Base-by-base conservation (phyloP, 1,139 yeast genomes). In the Geotrichum klebahnii region DNA sequence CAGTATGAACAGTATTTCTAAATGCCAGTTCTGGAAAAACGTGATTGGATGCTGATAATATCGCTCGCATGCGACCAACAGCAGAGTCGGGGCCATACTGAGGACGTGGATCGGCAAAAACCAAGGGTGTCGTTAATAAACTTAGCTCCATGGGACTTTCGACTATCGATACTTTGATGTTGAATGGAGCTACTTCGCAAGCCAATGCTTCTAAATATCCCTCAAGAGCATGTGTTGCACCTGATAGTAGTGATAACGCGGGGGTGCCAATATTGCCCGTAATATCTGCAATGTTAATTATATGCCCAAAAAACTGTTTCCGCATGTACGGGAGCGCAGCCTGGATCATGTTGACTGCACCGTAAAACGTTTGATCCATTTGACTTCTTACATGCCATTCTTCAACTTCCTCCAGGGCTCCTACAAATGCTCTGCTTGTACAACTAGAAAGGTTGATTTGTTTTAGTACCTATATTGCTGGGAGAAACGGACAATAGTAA, bases 121-220 rank as follows among this genome's bases (percentile, higher is more conserved):
- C 50, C 19, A 59, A 44, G 1, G 67, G 60, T 28, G 56, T 57
- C n/a, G 66, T 56, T 10, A 62, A 57, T 12, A 61, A 47, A 1
- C 61, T 58, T 12, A 64, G 62, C 46, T 66, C 69, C 22, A 60
- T 51, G 9, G 66, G 59, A 8, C 63, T 53, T 51, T 65, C 61
- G n/a, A 67, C 67, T 8, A 67, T 53, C 1, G 70, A 61, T 24
- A 64, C 59, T 37, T 61, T 64, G 40, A 67, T 54, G 33, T 63
- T 59, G 45, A 57, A 56, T 3, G 63, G 59, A 4, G 63, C 62
- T 2, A 65, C 57, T 36, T 63, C 62, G 45, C 65, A 51, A 2
- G 69, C 68, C 14, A 67, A 54, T 3, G 65, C 60, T 51, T 67
- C 70, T 5, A 59, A 53, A 48, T 65, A 67, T 17, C 70, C 70